phyloP scores from a whole-genome alignment of 306 rosid genomes.

The Luffa aegyptiaca region DNA sequence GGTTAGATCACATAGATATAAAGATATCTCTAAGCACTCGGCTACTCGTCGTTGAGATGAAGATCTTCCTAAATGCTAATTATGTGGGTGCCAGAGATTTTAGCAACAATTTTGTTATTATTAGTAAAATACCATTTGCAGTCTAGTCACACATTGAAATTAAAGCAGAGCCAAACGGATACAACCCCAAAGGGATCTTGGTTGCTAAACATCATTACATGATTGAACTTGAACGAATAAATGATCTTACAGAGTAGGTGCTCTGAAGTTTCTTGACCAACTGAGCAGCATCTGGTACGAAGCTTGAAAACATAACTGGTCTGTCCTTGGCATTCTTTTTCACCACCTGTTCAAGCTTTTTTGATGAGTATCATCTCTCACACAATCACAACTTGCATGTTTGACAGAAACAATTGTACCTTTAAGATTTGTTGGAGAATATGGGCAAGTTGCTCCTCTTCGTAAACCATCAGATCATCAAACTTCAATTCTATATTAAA shows the following conservation, averaged over 20 bases:
- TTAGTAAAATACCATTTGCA: background rate
- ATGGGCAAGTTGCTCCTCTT: slow-evolving; percentile 28
- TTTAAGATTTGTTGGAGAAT: slow-evolving; percentile 43
- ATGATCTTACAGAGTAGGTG: slow-evolving; percentile 49
- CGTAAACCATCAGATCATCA: slow-evolving; percentile 52
- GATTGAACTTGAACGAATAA: background rate
- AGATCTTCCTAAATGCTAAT: background rate
- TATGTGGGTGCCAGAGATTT: background rate
- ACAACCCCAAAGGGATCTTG: background rate
- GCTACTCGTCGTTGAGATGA: background rate
- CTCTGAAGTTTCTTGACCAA: slow-evolving; percentile 45
- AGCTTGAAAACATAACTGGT: slow-evolving; percentile 58
- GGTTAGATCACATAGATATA: slow-evolving; percentile 5
- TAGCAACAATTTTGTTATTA: background rate
- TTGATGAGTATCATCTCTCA: background rate
- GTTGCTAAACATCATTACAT: background rate
- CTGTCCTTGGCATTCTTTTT: slow-evolving; percentile 45
- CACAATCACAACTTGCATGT: background rate
- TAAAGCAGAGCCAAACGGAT: background rate
- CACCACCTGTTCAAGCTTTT: slow-evolving; percentile 34
- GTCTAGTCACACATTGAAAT: background rate
- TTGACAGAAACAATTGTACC: slow-evolving; percentile 15
- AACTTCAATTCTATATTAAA: slow-evolving; percentile 79
- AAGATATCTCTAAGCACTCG: background rate
- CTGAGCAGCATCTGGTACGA: slow-evolving; percentile 70